phyloP scores from a whole-genome alignment of 2,329 filamentous ascomycete genomes.

The Fusarium subtropicale region DNA sequence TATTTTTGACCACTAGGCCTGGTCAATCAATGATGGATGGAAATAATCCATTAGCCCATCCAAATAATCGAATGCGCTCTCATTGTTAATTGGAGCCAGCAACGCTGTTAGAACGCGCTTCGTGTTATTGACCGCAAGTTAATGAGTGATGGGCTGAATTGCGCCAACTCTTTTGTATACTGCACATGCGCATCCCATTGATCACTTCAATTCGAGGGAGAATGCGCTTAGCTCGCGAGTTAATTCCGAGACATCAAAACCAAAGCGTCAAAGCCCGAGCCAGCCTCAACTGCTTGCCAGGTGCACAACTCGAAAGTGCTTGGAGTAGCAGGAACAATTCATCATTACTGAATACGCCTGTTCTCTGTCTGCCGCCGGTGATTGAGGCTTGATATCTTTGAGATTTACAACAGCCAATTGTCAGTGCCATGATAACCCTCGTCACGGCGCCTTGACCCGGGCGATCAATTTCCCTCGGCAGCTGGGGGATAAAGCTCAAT shows the following conservation, averaged over 20 bases:
- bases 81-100: background rate
- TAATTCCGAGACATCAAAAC: slow-evolving; percentile 34
- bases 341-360: slow-evolving; percentile 9
- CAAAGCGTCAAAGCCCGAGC: slow-evolving; percentile 15
- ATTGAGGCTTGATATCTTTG: background rate
- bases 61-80: background rate
- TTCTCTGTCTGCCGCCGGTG: background rate
- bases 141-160: background rate
- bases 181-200: slow-evolving; percentile 15
- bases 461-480: slow-evolving; percentile 37
- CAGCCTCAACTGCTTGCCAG: slow-evolving; percentile 14
- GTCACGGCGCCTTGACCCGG: slow-evolving; percentile 32
- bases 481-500: slow-evolving; percentile 19
- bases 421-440: slow-evolving; percentile 37
- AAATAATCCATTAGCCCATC: background rate
- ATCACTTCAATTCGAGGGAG: slow-evolving; percentile 25
- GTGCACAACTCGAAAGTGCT: slow-evolving; percentile 16
- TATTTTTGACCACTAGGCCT: slow-evolving; percentile 21
- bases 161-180: slow-evolving; percentile 15
- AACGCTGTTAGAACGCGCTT: background rate
- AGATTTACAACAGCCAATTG: slow-evolving; percentile 14
- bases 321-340: slow-evolving; percentile 4
- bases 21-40: background rate
- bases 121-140: slow-evolving; percentile 10
- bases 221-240: slow-evolving; percentile 30